Base-by-base conservation (phyloP, 106 monocot species). In the Apostasia shenzhenica region DNA sequence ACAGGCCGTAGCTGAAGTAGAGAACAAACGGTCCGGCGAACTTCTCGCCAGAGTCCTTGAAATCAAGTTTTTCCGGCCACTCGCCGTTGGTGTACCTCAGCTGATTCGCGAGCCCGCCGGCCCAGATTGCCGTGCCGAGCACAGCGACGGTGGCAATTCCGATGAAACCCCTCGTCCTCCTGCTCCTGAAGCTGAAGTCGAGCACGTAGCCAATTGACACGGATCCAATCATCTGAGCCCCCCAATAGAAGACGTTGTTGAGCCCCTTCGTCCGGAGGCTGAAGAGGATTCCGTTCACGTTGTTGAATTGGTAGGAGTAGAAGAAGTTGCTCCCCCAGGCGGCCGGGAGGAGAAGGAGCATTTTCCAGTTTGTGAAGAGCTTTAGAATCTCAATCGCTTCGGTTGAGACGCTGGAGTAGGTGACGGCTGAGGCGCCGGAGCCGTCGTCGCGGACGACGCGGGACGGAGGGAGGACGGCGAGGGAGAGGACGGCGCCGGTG, bases 311-410 rank as follows among this genome's bases (percentile, higher is more conserved):
- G 84, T 95, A 95, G 53, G 66, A 86, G 76, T 95, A 95, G 89
- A 95, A 95, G 82, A 95, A 95, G 74, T 95, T 95, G 84, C 92
- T 92, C 9, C 84, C 92, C 97, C 97, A 97, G 0, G 97, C 81
- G 12, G 97, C 89, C 3, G 97, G 92, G 52, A 80, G 8, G 14
- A 97, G 67, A 6, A 92, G 86, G 45, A 92, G 89, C 97, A 92
- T 92, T 60, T 71, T 81, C 89, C 92, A 86, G 68, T 92, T 72
- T 10, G 55, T 14, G 80, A 97, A 97, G 2, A 97, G 84, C 63
- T 75, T 76, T 11, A 85, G 43, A 46, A 89, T 83, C 69, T 81
- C 81, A 9, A 76, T 2, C 1, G 48, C 72, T 57, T 97, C 97
- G n/a, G 77, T 67, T 55, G 55, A 1, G n/a, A 73, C 78, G 65